Evolutionary conservation across 257 asterid species (phyloP), one percentile per base, ranked within the genome.

Genomic region (Nicotiana obtusifolia): DNA sequence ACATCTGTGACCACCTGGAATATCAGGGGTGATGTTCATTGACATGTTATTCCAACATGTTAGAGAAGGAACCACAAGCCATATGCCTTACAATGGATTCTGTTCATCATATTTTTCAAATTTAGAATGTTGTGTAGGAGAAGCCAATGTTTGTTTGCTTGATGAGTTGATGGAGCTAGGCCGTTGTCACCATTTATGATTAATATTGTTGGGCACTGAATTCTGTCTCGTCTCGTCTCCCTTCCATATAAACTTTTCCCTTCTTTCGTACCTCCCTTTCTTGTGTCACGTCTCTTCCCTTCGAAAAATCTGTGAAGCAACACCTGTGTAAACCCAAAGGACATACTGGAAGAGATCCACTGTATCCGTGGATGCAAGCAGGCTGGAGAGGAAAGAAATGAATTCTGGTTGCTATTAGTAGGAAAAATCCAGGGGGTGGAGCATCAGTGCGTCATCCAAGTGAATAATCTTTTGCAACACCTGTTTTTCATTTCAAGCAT

Each of bases 351-450:
- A 87, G 94, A 93, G 82, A 93, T 92, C 82, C 96, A 93, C 69
- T 88, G 89, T 7, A 87, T 66, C 59, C 95, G 92, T 83, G 97
- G 95, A 64, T 93, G 87, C 88, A 93, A 93, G 85, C 97, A 92
- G 88, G 95, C 93, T 91, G 94, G 95, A 86, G 96, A 82, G 97
- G 92, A 78, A 92, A 90, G 89, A 92, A 91, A 80, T 82, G 95
- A 80, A 81, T 91, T 80, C 89, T 91, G 91, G 90, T 92, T 62
- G 71, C 92, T 67, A 4, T 37, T 41, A 41, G 47, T 41, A 7
- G 47, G 47, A 41, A 41, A 33, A 37, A 7, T 2, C 44, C 10
- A 37, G 44, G 44, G 44, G 44, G 10, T 41, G 47, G 47, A 41
- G 47, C 2, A 7, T 37, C 47, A 7, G 47, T 1, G 8, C 47